Evolutionary conservation across 495 filamentous ascomycete species (phyloP), one percentile per base, ranked within the genome.

Genomic region (Aspergillus ellipticus): DNA sequence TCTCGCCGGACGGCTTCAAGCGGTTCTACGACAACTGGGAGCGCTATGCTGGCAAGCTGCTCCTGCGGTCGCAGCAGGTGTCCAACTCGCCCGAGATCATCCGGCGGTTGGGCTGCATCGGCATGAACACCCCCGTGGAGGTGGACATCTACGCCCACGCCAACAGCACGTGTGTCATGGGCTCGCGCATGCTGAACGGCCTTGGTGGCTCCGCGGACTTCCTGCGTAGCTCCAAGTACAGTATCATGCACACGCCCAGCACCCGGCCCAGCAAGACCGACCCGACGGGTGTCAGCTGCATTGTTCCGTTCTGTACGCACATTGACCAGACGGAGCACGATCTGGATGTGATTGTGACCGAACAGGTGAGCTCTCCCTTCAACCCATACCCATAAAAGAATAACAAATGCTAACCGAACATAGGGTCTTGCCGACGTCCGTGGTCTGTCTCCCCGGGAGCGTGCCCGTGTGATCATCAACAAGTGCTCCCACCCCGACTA

Each of bases 21-120:
- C 88, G 91, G 60, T 96, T 96, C 82, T 96, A 95, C 78, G 80
- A 86, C 49, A 85, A 85, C 76, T 94, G 87, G 87, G 87, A 92
- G 53, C 62, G 74, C 26, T 96, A 96, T 75, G 73, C 86, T 11
- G 76, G 86, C 69, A 94, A 93, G 78, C 84, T 96, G 4, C 87
- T 96, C 46, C 85, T 96, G 33, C 89, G 91, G 49, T 85, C 87
- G 3, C 91, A 96, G 75, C 84, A 87, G 65, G 89, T 96, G 29
- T 91, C 87, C 65, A 96, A 96, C 83, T 87, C 85, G n/a, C 91
- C 91, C 58, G 91, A 96, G 74, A 95, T 96, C 78, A 96, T 96
- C 76, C 83, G 89, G 16, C 82, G 91, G 3, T 78, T 96, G 1
- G 91, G 90, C 54, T 85, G 90, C 60, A 95, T 96, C 67, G 91